Evolutionary conservation across 2,329 filamentous ascomycete species (phyloP).

Genomic region (Aspergillus tanneri): DNA sequence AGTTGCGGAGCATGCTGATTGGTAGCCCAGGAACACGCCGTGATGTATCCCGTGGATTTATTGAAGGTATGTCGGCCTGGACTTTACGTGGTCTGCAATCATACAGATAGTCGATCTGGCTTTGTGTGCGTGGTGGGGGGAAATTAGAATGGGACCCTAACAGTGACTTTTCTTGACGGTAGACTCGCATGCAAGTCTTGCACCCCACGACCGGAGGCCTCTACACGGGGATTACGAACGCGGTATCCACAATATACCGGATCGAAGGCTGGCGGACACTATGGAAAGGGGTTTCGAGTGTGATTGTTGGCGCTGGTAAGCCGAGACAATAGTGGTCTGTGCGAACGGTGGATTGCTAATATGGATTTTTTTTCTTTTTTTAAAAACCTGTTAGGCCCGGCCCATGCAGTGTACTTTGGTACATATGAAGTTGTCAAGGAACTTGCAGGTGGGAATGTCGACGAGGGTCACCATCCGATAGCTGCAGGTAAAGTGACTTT

Average conservation of each 20-base stretch:
- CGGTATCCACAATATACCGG: conserved; percentile 86
- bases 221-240: conserved; percentile 87
- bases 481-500: conserved; percentile 71
- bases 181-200: conserved; percentile 98
- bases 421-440: conserved; percentile 98
- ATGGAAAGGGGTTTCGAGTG: conserved; percentile 96
- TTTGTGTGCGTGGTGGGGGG: background rate
- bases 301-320: conserved; percentile 89
- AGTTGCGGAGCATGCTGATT: conserved; percentile 15
- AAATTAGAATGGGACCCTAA: conserved; percentile 3
- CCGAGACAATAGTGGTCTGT: conserved; percentile 3
- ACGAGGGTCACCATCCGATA: conserved; percentile 80
- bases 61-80: conserved; percentile 72
- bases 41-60: conserved; percentile 98
- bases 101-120: background rate
- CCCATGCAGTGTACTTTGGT: conserved; percentile 96
- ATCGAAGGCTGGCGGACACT: conserved; percentile 86
- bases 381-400: conserved; percentile 70
- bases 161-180: conserved; percentile 5
- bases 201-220: conserved; percentile 77
- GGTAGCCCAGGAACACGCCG: conserved; percentile 77
- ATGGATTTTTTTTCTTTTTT: conserved; percentile 13
- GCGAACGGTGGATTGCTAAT: conserved; percentile 21
- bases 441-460: conserved; percentile 85
- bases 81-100: background rate